These are phyloP conservation scores for Hypericum androsaemum DNA, from an alignment of 345 rosid genomes.

Conservation along the genomic window DNA sequence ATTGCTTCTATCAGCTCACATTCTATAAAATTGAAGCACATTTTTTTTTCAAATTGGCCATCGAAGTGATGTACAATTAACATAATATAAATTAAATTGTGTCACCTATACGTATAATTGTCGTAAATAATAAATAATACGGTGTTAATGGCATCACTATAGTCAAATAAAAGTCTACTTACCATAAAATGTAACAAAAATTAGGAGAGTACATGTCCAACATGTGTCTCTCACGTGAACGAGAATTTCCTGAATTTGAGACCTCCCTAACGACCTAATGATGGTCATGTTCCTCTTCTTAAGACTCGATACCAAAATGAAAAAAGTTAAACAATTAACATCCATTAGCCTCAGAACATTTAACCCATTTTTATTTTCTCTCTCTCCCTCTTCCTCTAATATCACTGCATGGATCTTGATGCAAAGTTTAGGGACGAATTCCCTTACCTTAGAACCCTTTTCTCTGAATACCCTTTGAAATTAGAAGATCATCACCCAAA, in stretches of 20 bases:
- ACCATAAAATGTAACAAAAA: not conserved
- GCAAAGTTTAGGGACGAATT: conserved; percentile 28
- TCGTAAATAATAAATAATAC: no score
- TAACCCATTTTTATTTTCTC: not conserved
- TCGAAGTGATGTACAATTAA: no score
- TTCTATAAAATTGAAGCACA: no score
- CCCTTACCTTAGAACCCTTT: conserved; percentile 22
- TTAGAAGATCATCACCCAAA: not conserved
- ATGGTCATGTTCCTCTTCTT: conserved; percentile 6
- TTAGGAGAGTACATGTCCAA: not conserved
- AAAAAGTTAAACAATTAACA: conserved; percentile 4
- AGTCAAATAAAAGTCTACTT: no score
- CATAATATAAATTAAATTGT: no score
- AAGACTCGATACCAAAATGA: not conserved
- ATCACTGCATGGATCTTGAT: conserved; percentile 35
- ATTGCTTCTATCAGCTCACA: no score
- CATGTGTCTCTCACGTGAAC: conserved; percentile 2
- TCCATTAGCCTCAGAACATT: conserved; percentile 2
- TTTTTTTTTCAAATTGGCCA: no score
- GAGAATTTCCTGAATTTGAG: conserved; percentile 5
- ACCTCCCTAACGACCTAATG: conserved; percentile 15
- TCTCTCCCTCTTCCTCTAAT: not conserved
- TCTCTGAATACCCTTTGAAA: conserved; percentile 15
- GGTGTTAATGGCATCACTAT: no score
- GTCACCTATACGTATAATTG: no score